Evolutionary conservation across 306 rosid species (phyloP), one percentile per base, ranked within the genome.

Genomic region (Vicia faba): DNA sequence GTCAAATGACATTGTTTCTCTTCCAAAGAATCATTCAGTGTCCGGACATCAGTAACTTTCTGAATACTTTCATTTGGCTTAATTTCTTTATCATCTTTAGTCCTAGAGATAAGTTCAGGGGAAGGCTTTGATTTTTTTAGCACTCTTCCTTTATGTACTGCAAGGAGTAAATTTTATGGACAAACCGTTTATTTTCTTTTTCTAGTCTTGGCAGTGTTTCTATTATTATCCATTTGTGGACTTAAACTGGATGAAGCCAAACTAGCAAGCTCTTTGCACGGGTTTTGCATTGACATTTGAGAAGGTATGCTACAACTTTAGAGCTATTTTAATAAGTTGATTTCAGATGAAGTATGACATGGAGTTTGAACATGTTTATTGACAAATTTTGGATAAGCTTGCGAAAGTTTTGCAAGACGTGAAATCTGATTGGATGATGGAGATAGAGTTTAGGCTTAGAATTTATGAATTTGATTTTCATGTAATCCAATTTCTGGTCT

Each of bases 81-180:
- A 33, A 61, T 71, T 63, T 66, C 74, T 48, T 70, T 71, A 71
- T 18, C 56, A 3, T 12, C 23, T 11, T 54, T 54, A 29, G 69
- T n/a, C 26, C 31, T 68, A 8, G 71, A 68, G 76, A 69, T 58
- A 26, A 67, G 58, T 50, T 58, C 65, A 43, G 78, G 57, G 40
- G 83, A 79, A 72, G 48, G 41, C 58, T 61, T 84, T 44, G 31
- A 35, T 75, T 50, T 88, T n/a, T 78, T 84, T 79, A 66, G 66
- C 33, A 43, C 77, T 64, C 55, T 56, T 60, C 51, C 35, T 46
- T 61, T 76, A 78, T 59, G 3, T 64, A 69, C 53, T 68, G 57
- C 39, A 25, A 35, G 83, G 71, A 71, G 54, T 39, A 44, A 78
- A 63, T 48, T 73, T 73, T 51, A 70, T 79, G 8, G 59, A 61